Evolutionary conservation across 306 rosid species (phyloP), one percentile per base, ranked within the genome.

Genomic region (Acacia crassicarpa): DNA sequence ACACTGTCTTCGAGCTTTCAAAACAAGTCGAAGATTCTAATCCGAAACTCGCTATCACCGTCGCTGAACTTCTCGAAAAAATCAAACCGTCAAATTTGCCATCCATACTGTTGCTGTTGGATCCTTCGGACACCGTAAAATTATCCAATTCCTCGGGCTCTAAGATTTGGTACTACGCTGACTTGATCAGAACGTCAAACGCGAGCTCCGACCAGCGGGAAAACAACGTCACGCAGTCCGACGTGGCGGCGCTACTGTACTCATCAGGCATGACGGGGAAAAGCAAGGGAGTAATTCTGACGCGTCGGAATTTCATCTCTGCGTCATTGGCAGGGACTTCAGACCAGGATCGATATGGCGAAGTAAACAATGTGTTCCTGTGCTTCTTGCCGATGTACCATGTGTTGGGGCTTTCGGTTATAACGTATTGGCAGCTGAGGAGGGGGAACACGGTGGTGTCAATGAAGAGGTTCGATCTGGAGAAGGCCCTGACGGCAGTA

Each of bases 201-300:
- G 27, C 17, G 3, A 45, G 49, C 58, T 68, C 82, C 40, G 44
- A 85, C 17, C 27, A 81, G 13, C 79, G 74, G 30, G 61, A 6
- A 9, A 62, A 5, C 19, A 43, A 63, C 12, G 84, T 66, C 2
- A 67, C 14, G 14, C 91, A 87, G 67, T 79, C 68, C 19, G 87
- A 87, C 70, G 79, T 74, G 49, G 92, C 58, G 22, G 58, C 58
- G n/a, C n/a, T 51, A 4, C 5, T 51, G 58, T 51, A 51, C 88
- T 89, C 92, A 5, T 89, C 89, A 6, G 92, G 89, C 4, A 89
- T 88, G 46, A 90, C 87, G 0, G 87, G 93, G 78, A 83, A 27
- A 12, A 88, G 86, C 82, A 84, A 90, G 77, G 90, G 93, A 83
- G 90, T 86, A 73, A 81, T 84, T 73, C 35, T 84, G 65, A 86